These are phyloP conservation scores for Candida maesae DNA, from an alignment of 805 yeast genomes.

Conservation along the genomic window DNA sequence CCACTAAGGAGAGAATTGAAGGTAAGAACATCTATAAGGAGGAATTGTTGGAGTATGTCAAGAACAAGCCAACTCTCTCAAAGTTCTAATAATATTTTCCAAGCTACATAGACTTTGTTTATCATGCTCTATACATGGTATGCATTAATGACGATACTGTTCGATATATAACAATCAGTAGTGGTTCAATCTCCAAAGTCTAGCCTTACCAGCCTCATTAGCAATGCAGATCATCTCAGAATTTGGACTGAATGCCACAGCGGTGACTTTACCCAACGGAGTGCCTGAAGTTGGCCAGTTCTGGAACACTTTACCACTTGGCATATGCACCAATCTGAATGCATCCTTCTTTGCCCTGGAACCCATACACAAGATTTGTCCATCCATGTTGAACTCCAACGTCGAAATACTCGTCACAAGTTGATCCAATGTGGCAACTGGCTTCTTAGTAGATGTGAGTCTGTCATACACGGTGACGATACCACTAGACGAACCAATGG, in stretches of 20 bases:
- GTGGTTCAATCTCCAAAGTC: slow-evolving; percentile 86
- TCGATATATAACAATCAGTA: too few species aligned
- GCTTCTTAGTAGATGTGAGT: slow-evolving; percentile 38
- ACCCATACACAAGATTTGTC: slow-evolving; percentile 83
- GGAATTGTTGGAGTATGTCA: slow-evolving; percentile 8
- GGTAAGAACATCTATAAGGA: slow-evolving; percentile 14
- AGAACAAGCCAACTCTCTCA: not conserved
- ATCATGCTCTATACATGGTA: too few species aligned
- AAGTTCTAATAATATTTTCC: too few species aligned
- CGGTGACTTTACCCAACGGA: slow-evolving; percentile 91
- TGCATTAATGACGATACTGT: too few species aligned
- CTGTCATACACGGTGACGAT: slow-evolving; percentile 83
- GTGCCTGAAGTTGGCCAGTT: slow-evolving; percentile 99
- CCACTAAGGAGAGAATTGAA: slow-evolving; percentile 19
- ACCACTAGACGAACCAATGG: slow-evolving; percentile 87
- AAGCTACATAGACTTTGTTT: too few species aligned
- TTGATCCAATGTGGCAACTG: slow-evolving; percentile 68
- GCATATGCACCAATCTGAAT: slow-evolving; percentile 79
- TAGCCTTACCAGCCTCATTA: slow-evolving; percentile 84
- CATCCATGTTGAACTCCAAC: slow-evolving; percentile 76
- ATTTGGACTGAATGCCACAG: slow-evolving; percentile 72
- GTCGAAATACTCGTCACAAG: slow-evolving; percentile 77
- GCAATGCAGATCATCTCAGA: slow-evolving; percentile 85
- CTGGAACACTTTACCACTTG: slow-evolving; percentile 77
- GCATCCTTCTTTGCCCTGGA: slow-evolving; percentile 85